Percentiles rank a stretch among this genome's conserved stretches.
Conservation (phyloP, 768 basidiomycete genomes). For the Pleurotus salmoneostramineus region DNA sequence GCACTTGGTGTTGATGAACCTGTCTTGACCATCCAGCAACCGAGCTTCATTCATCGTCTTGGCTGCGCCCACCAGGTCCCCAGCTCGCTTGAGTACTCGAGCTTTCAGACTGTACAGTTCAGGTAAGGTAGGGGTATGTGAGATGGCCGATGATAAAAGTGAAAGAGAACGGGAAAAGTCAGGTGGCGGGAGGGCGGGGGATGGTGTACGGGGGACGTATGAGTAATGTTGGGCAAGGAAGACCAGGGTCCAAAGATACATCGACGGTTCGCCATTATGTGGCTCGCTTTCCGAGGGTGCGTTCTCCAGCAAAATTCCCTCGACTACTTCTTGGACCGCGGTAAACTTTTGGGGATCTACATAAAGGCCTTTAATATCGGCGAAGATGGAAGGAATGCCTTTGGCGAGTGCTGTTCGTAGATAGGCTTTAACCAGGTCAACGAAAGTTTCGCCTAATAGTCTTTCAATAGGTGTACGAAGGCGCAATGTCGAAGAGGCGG, state of each 20-base stretch:
- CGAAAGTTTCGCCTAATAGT: conserved; percentile 54
- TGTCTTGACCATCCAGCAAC: conserved; percentile 86
- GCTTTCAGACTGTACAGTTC: conserved; percentile 83
- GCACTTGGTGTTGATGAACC: conserved; percentile 91
- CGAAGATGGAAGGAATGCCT: conserved; percentile 91
- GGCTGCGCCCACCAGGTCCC: conserved; percentile 76
- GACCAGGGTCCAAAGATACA: conserved; percentile 92
- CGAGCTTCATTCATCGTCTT: conserved; percentile 76
- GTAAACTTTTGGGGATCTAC: conserved; percentile 56
- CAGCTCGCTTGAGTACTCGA: conserved; percentile 81
- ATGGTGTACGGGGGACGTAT: conserved; percentile 42
- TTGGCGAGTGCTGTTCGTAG: conserved; percentile 66
- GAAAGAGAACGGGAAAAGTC: conserved; percentile 45
- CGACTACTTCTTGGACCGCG: conserved; percentile 65
- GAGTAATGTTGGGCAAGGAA: conserved; percentile 91
- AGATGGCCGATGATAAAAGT: conserved; percentile 60
- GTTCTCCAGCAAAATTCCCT: conserved; percentile 35
- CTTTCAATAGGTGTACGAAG: not conserved
- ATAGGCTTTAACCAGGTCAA: conserved; percentile 59
- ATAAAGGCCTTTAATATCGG: conserved; percentile 88
- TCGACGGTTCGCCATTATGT: conserved; percentile 54
- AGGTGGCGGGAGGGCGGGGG: not conserved
- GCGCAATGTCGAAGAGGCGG: not conserved
- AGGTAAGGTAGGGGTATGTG: conserved; percentile 91
- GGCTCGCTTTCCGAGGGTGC: not conserved